phyloP scores from a whole-genome alignment of 164 flowering plant genomes.

The grape (Vitis vinifera) region ASM3070453v1 NC_081822.1:18649501-18650000 shows the following conservation, averaged over 20 bases:
- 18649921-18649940: conserved; percentile 92
- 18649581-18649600: conserved; percentile 82
- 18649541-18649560: not conserved
- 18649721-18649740: conserved; percentile 71
- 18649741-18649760: not conserved
- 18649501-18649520: conserved; percentile 67
- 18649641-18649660: conserved; percentile 81
- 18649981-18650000: conserved; percentile 80
- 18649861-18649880: not conserved
- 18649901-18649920: conserved; percentile 75
- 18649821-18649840: not conserved
- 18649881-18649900: conserved; percentile 72
- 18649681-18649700: conserved; percentile 81
- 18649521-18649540: conserved; percentile 6
- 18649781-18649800: not conserved
- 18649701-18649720: conserved; percentile 72
- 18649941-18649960: conserved; percentile 98
- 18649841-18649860: not conserved
- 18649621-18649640: conserved; percentile 47
- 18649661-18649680: conserved; percentile 90
- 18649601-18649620: conserved; percentile 78
- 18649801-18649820: not conserved
- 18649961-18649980: conserved; percentile 68
- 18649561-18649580: not conserved
- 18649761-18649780: not conserved